phyloP scores from a whole-genome alignment of 257 asterid genomes.

The Ajuga chamaepitys region DNA sequence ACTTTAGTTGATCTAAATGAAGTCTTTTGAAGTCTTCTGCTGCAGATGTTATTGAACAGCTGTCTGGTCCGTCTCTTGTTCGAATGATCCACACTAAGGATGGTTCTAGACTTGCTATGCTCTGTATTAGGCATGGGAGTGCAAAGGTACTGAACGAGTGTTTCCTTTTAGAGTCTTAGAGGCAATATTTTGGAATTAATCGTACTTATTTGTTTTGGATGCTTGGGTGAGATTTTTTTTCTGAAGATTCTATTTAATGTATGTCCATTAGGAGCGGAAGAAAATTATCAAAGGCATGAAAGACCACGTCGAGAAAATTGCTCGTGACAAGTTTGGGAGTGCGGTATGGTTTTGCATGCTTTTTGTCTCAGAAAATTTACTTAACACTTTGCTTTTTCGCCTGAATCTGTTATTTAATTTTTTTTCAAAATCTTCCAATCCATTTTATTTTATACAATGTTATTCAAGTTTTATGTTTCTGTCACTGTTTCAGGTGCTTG shows the following conservation, averaged over 20 bases:
- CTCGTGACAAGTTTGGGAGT: constrained; percentile 65
- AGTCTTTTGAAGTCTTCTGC: constrained; percentile 68
- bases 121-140: constrained; percentile 81
- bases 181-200: not conserved
- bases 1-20: constrained; percentile 29
- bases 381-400: not conserved
- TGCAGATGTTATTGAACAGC: constrained; percentile 69
- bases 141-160: constrained; percentile 53
- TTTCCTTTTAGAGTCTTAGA: not conserved
- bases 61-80: constrained; percentile 57
- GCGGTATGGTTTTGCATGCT: constrained; percentile 33
- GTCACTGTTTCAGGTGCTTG: constrained; percentile 59
- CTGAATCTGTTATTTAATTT: not conserved
- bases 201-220: not conserved
- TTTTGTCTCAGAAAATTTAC: not conserved
- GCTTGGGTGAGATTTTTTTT: not conserved
- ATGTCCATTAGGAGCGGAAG: constrained; percentile 67
- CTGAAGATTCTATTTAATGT: constrained; percentile 1
- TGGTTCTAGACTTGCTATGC: constrained; percentile 71
- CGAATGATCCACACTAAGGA: constrained; percentile 88
- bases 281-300: constrained; percentile 28
- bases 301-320: constrained; percentile 31
- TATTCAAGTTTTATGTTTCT: not conserved
- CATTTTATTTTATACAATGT: not conserved
- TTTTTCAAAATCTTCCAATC: not conserved